phyloP scores from a whole-genome alignment of 371 early-diverging fungal species.

The Globomyces sp. region DNA sequence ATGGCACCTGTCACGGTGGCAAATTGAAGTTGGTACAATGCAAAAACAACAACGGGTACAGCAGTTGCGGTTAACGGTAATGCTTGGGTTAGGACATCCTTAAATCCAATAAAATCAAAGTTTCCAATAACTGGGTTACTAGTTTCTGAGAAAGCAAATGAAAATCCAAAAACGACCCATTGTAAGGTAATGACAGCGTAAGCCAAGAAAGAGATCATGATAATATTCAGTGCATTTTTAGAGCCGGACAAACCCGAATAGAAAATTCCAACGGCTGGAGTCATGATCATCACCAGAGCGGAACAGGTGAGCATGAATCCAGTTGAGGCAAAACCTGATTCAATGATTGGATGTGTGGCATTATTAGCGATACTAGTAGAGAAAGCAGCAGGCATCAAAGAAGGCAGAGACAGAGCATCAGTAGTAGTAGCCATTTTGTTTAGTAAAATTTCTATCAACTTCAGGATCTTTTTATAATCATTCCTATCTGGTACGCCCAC shows the following conservation, averaged over 20 bases:
- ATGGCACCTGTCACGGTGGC: constrained; percentile 78
- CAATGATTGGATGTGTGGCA: constrained; percentile 19
- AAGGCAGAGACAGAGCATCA: too few species aligned
- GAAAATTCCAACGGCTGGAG: constrained; percentile 54
- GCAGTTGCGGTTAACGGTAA: constrained; percentile 56
- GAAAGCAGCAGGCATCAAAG: constrained; percentile 8
- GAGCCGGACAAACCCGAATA: constrained; percentile 86
- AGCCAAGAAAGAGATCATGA: constrained; percentile 30
- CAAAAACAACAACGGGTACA: constrained; percentile 70
- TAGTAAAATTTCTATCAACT: too few species aligned
- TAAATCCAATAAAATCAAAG: constrained; percentile 50
- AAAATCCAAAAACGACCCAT: constrained; percentile 82
- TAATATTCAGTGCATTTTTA: constrained; percentile 38
- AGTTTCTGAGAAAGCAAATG: constrained; percentile 72
- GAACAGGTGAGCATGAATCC: constrained; percentile 30
- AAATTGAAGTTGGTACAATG: constrained; percentile 69
- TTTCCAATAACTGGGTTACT: constrained; percentile 68
- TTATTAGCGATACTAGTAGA: constrained; percentile 16
- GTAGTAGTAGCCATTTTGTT: too few species aligned
- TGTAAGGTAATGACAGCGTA: constrained; percentile 48
- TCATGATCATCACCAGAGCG: constrained; percentile 48
- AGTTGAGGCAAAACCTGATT: constrained; percentile 29
- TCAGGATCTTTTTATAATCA: too few species aligned
- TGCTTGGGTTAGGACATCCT: constrained; percentile 49
- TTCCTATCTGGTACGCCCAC: too few species aligned